phyloP scores from a whole-genome alignment of 768 basidiomycete species.

The Leccinum subgranulosum region DNA sequence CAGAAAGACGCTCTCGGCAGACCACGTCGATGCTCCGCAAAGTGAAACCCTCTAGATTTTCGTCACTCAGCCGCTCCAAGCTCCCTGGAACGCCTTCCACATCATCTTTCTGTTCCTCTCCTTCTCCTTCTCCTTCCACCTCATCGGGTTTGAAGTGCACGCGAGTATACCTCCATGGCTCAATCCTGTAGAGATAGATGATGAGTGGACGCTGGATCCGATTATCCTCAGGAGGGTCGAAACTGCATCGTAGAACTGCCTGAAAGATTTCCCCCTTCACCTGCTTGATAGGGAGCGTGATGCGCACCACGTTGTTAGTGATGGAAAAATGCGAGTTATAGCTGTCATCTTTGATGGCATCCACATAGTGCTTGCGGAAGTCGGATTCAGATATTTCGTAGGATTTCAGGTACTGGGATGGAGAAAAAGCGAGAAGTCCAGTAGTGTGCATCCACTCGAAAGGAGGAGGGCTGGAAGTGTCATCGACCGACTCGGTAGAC shows the following conservation, averaged over 20 bases:
- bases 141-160: conserved; percentile 6
- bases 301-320: conserved; percentile 21
- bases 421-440: conserved; percentile 25
- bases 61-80: conserved; percentile 17
- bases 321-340: conserved; percentile 17
- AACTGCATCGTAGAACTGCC: conserved; percentile 24
- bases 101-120: neutral
- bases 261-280: conserved; percentile 14
- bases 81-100: conserved; percentile 11
- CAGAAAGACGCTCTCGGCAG: neutral
- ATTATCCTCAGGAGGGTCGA: conserved; percentile 9
- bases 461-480: neutral
- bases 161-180: conserved; percentile 12
- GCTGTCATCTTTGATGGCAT: conserved; percentile 7
- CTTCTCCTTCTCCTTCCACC: neutral
- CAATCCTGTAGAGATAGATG: conserved; percentile 21
- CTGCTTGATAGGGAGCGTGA: conserved; percentile 18
- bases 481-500: neutral
- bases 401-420: conserved; percentile 17
- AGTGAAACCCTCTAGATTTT: conserved; percentile 6
- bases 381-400: conserved; percentile 21
- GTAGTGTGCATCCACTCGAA: conserved; percentile 7
- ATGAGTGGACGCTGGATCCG: conserved; percentile 18
- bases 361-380: conserved; percentile 19
- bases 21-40: conserved; percentile 13